Percentiles rank a stretch among this genome's conserved stretches.
phyloP scores from a whole-genome alignment of 2,329 filamentous ascomycete species.

The Hypoxylon sp. region DNA sequence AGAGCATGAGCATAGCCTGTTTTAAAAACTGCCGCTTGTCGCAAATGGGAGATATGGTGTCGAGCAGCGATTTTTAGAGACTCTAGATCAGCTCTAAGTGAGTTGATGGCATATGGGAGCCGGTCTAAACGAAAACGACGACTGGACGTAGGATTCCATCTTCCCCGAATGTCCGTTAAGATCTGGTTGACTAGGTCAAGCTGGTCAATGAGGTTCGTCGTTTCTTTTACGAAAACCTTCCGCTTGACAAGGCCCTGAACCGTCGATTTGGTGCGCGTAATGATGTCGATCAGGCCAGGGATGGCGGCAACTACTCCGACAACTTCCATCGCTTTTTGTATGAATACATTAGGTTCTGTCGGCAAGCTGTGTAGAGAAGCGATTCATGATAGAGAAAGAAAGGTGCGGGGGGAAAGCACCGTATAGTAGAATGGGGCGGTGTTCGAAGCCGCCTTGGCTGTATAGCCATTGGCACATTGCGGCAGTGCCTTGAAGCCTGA shows the following conservation, averaged over 20 bases:
- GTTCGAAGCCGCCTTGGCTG: no score
- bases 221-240: constrained; percentile 5
- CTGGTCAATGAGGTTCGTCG: constrained; percentile 8
- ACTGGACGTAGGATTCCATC: not conserved
- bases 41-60: not conserved
- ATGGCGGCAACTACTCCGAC: constrained; percentile 29
- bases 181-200: constrained; percentile 5
- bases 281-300: constrained; percentile 20
- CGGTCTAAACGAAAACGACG: not conserved
- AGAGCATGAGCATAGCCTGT: not conserved
- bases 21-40: not conserved
- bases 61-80: not conserved
- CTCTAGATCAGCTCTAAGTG: not conserved
- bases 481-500: no score
- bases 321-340: constrained; percentile 14
- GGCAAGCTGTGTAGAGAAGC: not conserved
- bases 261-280: constrained; percentile 1
- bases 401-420: not conserved
- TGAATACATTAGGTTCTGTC: not conserved
- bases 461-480: no score
- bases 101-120: not conserved
- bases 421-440: not conserved
- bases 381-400: not conserved
- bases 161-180: not conserved
- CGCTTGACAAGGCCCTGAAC: constrained; percentile 9